These are phyloP conservation scores for Colletotrichum spinosum DNA, from an alignment of 2,329 filamentous ascomycete species.

Conservation along the genomic window DNA sequence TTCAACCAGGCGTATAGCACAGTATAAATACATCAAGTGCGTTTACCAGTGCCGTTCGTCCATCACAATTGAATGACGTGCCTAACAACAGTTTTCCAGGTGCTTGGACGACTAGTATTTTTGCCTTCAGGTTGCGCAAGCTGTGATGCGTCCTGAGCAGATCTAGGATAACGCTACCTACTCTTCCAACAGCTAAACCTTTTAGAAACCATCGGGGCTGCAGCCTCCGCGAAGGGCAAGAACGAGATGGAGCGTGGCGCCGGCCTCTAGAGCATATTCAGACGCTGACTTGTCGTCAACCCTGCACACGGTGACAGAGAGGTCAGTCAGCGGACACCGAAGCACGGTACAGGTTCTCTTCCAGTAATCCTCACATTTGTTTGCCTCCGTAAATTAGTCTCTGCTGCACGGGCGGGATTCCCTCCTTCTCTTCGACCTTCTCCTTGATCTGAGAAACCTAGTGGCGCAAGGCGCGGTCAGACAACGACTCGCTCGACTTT, in stretches of 20 bases:
- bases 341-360: too few species aligned
- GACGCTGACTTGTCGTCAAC: slow-evolving; percentile 92
- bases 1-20: too few species aligned
- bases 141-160: too few species aligned
- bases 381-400: slow-evolving; percentile 96
- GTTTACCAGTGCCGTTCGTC: too few species aligned
- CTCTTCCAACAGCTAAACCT: not conserved
- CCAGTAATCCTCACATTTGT: slow-evolving; percentile 77
- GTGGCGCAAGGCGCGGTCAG: slow-evolving; percentile 27
- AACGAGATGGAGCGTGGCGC: slow-evolving; percentile 94
- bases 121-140: too few species aligned
- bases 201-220: slow-evolving; percentile 7
- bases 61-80: too few species aligned
- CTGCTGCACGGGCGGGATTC: slow-evolving; percentile 96
- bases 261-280: slow-evolving; percentile 91
- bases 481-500: not conserved
- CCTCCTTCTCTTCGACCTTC: slow-evolving; percentile 98
- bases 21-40: too few species aligned
- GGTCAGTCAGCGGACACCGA: not conserved
- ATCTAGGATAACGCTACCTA: not conserved
- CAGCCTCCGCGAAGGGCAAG: slow-evolving; percentile 88
- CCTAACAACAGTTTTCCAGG: too few species aligned
- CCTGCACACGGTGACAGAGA: slow-evolving; percentile 62
- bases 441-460: slow-evolving; percentile 98
- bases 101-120: too few species aligned